These are phyloP conservation scores for Exserohilum rostratum DNA, from an alignment of 2,329 filamentous ascomycete genomes.

Conservation along the genomic window DNA sequence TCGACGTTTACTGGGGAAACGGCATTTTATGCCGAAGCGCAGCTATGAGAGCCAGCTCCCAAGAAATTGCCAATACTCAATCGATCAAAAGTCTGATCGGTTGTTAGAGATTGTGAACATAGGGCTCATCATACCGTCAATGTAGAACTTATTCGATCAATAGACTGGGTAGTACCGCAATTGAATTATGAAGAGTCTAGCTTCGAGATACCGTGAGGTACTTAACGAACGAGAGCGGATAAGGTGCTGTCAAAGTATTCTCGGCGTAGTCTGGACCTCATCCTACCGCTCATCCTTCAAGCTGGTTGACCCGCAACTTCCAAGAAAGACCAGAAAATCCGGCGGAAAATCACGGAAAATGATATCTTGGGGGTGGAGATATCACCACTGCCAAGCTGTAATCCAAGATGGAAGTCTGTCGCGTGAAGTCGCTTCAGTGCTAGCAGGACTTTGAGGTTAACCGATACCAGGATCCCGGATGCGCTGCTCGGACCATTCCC, in stretches of 20 bases:
- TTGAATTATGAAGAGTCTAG: no score
- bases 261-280: neutral
- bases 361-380: no score
- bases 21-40: neutral
- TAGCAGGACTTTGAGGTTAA: neutral
- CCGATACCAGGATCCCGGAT: neutral
- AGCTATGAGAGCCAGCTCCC: neutral
- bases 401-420: neutral
- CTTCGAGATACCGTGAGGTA: neutral
- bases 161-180: no score
- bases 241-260: neutral
- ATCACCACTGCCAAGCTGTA: neutral
- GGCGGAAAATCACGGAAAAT: neutral
- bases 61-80: neutral
- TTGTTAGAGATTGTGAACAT: no score
- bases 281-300: neutral
- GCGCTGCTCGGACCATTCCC: neutral
- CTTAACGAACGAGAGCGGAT: neutral
- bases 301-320: neutral
- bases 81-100: no score
- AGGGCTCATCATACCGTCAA: no score
- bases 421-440: neutral
- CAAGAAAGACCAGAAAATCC: neutral
- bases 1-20: neutral
- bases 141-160: no score